Base-by-base conservation (phyloP, 768 basidiomycete genomes). In the Termitomyces sp. region DNA sequence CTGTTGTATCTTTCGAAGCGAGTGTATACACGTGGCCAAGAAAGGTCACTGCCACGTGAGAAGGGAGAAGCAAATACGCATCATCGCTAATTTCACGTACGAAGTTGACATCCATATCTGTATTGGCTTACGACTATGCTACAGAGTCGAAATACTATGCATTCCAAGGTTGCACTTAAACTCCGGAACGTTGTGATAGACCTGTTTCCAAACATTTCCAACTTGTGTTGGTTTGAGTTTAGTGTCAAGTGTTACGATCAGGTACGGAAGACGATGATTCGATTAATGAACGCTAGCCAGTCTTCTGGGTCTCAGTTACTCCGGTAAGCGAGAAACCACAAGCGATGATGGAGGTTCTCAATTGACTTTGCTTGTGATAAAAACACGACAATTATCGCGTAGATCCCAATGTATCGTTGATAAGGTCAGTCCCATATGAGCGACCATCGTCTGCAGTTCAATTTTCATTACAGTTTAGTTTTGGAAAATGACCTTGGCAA, bases 401-500 rank as follows among this genome's bases (percentile, higher is more conserved):
- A 39, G 65, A 70, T 70, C 69, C 58, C 63, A 65, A 55, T 55
- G 58, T 18, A 30, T 36, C 33, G 70, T 71, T 67, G 71, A 70
- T 68, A 73, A 64, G 68, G 64, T 61, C 66, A 63, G 61, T 60
- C 59, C 59, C 61, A 58, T 36, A 45, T 61, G 37, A 34, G 44
- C 55, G 52, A 57, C 61, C 50, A 54, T 64, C 57, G 58, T 60
- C 61, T 59, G 39, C 54, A 60, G 60, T 61, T 67, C 65, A 66
- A 67, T 59, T 67, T 67, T 48, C 60, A 59, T 22, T 54, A 55
- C 36, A 37, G 27, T 55, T 59, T 63, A 66, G 63, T 62, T 62
- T 66, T 64, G 55, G n/a, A 61, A 47, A 57, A 50, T 58, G 72
- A 71, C 59, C 69, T 74, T 73, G 67, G 69, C 67, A 70, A 70